Evolutionary conservation across 169 alveolate genomes (phyloP).

Genomic region (Plasmodium adleri): DNA sequence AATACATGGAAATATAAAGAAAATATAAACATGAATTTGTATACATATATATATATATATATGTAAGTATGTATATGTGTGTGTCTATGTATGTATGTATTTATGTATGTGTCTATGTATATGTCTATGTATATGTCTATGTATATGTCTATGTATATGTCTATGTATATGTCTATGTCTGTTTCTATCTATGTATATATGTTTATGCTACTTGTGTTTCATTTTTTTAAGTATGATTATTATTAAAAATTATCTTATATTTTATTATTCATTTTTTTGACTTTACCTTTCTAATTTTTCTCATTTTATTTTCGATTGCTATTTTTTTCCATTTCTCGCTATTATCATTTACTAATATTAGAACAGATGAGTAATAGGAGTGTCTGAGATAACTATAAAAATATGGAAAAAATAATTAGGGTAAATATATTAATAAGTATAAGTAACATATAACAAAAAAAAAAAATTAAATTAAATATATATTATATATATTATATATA

Average conservation of each 20-base stretch:
- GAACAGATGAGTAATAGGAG: slow-evolving; percentile 53
- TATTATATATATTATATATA: background rate
- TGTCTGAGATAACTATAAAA: slow-evolving; percentile 30
- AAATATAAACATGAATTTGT: background rate
- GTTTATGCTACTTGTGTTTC: background rate
- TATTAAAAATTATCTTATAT: background rate
- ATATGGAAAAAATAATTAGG: background rate
- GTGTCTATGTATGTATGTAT: background rate
- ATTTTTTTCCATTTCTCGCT: slow-evolving; percentile 64
- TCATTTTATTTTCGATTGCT: slow-evolving; percentile 49
- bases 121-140: too few relatives aligned
- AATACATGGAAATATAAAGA: too few relatives aligned
- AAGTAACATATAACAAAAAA: background rate
- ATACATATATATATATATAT: slow-evolving; percentile 1
- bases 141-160: too few relatives aligned
- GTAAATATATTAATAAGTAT: background rate
- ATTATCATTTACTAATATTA: slow-evolving; percentile 51
- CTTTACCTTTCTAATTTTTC: slow-evolving; percentile 61
- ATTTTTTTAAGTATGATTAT: background rate
- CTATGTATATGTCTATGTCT: background rate
- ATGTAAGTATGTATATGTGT: background rate
- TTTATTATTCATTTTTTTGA: background rate
- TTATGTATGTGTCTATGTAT: background rate
- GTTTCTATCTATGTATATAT: background rate
- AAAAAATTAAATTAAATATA: background rate